These are phyloP conservation scores for Suillus sp. DNA, from an alignment of 768 basidiomycete genomes.

Conservation along the genomic window DNA sequence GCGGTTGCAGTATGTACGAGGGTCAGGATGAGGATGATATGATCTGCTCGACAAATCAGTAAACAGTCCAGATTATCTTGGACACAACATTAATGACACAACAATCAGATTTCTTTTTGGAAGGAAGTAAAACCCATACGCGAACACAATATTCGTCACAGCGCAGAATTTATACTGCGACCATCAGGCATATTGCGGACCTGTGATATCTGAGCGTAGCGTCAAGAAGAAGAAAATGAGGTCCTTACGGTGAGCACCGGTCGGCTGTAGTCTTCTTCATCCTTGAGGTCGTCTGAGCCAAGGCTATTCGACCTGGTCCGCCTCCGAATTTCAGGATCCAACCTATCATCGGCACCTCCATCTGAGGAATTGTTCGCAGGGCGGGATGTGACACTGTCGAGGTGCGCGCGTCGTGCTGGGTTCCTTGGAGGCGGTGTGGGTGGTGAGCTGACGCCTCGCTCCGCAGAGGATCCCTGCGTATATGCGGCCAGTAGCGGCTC, in stretches of 20 bases:
- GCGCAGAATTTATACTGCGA: conserved; percentile 35
- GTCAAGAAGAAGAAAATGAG: neutral
- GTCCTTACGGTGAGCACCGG: conserved; percentile 53
- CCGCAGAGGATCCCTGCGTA: conserved; percentile 28
- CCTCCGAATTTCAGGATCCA: conserved; percentile 26
- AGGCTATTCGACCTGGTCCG: conserved; percentile 25
- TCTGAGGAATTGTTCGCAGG: conserved; percentile 18
- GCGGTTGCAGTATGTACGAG: conserved; percentile 16
- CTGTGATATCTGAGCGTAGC: conserved; percentile 34
- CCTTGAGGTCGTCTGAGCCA: conserved; percentile 34
- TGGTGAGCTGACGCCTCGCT: conserved; percentile 20
- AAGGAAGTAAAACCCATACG: conserved; percentile 12
- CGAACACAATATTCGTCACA: conserved; percentile 16
- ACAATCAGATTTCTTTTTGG: conserved; percentile 8
- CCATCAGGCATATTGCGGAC: conserved; percentile 58
- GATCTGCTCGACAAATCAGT: conserved; percentile 23
- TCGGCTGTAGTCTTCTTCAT: conserved; percentile 59
- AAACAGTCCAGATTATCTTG: conserved; percentile 12
- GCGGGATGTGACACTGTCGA: conserved; percentile 7
- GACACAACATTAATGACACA: neutral
- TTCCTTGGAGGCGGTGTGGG: conserved; percentile 35
- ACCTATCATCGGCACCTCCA: conserved; percentile 29
- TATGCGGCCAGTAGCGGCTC: conserved; percentile 60
- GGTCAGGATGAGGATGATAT: conserved; percentile 12
- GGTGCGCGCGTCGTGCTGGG: conserved; percentile 20